These are phyloP conservation scores for Aspergillus novofumigatus DNA, from an alignment of 2,329 filamentous ascomycete genomes.

Conservation along the genomic window DNA sequence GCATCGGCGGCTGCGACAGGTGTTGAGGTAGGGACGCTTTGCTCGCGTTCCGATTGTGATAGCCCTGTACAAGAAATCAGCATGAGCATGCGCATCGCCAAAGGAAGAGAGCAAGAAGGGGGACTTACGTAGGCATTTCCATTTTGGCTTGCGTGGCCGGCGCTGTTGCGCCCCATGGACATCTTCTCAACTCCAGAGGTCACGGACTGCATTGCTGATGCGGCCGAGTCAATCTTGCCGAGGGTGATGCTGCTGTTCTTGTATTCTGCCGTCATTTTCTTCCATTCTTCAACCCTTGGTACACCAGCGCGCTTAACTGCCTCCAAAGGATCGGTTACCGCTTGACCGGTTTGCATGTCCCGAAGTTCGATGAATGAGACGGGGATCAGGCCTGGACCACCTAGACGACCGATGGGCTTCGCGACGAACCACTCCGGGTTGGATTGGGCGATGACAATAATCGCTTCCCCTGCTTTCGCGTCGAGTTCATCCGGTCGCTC, in stretches of 20 bases:
- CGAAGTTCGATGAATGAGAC: slow-evolving; percentile 95
- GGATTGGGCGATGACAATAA: slow-evolving; percentile 97
- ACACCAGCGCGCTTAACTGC: slow-evolving; percentile 86
- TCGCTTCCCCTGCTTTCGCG: slow-evolving; percentile 89
- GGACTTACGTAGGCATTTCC: slow-evolving; percentile 48
- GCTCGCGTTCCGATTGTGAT: slow-evolving; percentile 39
- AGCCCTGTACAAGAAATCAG: slow-evolving; percentile 17
- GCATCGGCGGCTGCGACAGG: slow-evolving; percentile 41
- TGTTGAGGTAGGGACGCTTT: slow-evolving; percentile 30
- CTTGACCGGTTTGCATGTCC: slow-evolving; percentile 83
- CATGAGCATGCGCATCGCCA: not conserved
- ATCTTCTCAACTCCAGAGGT: slow-evolving; percentile 72
- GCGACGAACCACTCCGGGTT: slow-evolving; percentile 99
- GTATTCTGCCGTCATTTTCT: slow-evolving; percentile 98
- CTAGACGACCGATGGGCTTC: slow-evolving; percentile 96
- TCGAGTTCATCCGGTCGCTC: slow-evolving; percentile 95
- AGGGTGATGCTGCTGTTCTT: slow-evolving; percentile 98
- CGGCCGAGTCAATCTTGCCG: slow-evolving; percentile 69
- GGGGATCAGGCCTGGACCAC: slow-evolving; percentile 89
- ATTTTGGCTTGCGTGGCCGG: slow-evolving; percentile 48
- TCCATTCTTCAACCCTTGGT: slow-evolving; percentile 96
- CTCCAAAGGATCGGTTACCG: slow-evolving; percentile 76
- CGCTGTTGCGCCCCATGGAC: slow-evolving; percentile 62
- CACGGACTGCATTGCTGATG: slow-evolving; percentile 50
- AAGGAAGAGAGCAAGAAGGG: not conserved